These are phyloP conservation scores for Sisymbrium altissimum DNA, from an alignment of 345 rosid genomes.

Conservation along the genomic window DNA sequence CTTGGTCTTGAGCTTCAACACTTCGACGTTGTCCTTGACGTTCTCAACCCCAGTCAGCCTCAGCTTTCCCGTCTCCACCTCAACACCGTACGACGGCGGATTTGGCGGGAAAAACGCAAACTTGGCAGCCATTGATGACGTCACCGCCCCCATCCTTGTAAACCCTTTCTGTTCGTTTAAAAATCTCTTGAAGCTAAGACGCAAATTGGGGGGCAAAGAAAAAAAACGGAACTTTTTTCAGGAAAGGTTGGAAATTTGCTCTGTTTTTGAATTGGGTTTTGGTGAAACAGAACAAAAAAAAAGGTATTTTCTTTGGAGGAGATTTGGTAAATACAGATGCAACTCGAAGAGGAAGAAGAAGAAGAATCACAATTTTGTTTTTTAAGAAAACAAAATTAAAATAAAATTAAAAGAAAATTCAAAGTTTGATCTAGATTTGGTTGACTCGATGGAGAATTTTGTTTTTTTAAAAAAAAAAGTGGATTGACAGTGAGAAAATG, in stretches of 20 bases:
- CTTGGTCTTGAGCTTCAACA: constrained; percentile 63
- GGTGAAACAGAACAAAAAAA: not conserved
- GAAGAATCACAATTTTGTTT: not conserved
- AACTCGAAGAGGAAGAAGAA: not conserved
- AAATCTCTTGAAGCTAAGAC: not conserved
- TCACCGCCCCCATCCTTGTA: constrained; percentile 71
- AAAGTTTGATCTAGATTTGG: constrained; percentile 28
- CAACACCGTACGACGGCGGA: constrained; percentile 77
- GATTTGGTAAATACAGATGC: no score
- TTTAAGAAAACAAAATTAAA: not conserved
- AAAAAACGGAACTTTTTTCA: not conserved
- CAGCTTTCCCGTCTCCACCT: constrained; percentile 48
- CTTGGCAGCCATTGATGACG: constrained; percentile 91
- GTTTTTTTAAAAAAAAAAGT: not conserved
- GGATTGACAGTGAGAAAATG: constrained; percentile 9
- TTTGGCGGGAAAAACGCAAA: constrained; percentile 94
- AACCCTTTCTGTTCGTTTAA: no score
- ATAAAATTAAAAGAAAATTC: not conserved
- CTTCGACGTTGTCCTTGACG: constrained; percentile 64
- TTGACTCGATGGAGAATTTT: not conserved
- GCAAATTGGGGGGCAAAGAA: not conserved
- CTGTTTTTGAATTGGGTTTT: not conserved
- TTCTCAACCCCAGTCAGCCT: constrained; percentile 49
- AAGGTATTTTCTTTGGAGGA: not conserved
- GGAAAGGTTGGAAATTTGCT: not conserved